Evolutionary conservation across 2,329 filamentous ascomycete genomes (phyloP), one percentile per base, ranked within the genome.

Genomic region (Pyrenochaeta sp.): DNA sequence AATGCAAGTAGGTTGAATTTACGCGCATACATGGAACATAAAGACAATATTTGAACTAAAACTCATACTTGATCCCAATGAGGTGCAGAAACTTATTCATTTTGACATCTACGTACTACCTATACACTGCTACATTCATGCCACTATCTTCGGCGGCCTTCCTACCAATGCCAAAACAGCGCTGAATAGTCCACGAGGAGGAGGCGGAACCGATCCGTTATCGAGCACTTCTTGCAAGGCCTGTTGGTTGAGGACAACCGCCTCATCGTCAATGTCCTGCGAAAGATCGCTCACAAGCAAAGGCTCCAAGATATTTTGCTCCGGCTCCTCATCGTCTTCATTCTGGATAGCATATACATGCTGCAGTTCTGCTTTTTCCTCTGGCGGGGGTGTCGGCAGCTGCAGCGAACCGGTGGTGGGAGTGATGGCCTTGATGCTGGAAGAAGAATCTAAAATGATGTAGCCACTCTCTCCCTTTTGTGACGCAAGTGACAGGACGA

Each of bases 371-470:
- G 56, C 42, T 5, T 66, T 74, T 6, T 64, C 55, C 19, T 69
- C 62, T 10, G 66, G 65, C 14, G 69, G 64, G 11, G 64, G 61
- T 1, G 60, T 61, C 15, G 59, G 56, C 13, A 71, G 53, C 35
- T 68, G 59, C 13, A 64, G 44, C 1, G 55, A 35, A 14, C 41
- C 50, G 15, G 55, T 55, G 22, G 58, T 66, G 8, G 69, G 67
- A 7, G 52, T 67, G 8, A 79, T 58, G 5, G 69, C 61, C 19
- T 84, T 85, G 26, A 96, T 77, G 60, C 89, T 86, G 10, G 90
- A 89, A 0, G 83, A 78, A n/a, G 86, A 80, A 65, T 96, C 90
- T 5, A 96, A 72, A 7, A 87, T 74, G 26, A 94, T 75, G 67
- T 90, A 96, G 4, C 90, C 90, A 31, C 83, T 84, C 2, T 84